Percentiles rank a stretch among this genome's conserved stretches.
These are phyloP conservation scores for Cystobasidium pallidum DNA, from an alignment of 1,284 basidiomycete genomes.

Conservation along the genomic window DNA sequence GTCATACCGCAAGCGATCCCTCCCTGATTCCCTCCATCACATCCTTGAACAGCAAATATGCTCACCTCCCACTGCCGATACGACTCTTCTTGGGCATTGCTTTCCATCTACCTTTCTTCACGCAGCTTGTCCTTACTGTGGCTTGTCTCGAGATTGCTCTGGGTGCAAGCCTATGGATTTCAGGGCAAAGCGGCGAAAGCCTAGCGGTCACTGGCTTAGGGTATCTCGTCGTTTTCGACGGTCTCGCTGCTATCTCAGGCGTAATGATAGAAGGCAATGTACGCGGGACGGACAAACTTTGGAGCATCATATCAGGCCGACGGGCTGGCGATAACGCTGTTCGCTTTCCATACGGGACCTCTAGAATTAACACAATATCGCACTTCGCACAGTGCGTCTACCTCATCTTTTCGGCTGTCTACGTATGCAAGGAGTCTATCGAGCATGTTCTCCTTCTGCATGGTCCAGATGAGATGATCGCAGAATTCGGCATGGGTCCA, in stretches of 20 bases:
- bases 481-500: not conserved
- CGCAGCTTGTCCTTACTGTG: conserved; percentile 58
- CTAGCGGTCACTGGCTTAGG: conserved; percentile 85
- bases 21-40: conserved; percentile 45
- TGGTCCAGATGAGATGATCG: conserved; percentile 34
- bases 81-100: conserved; percentile 48
- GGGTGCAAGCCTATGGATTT: conserved; percentile 74
- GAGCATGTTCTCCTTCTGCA: conserved; percentile 71
- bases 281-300: conserved; percentile 51
- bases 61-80: conserved; percentile 51
- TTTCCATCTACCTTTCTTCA: conserved; percentile 55
- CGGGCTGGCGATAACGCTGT: conserved; percentile 52
- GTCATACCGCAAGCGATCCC: conserved; percentile 35
- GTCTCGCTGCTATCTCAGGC: conserved; percentile 64
- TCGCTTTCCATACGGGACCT: conserved; percentile 69
- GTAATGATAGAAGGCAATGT: conserved; percentile 61
- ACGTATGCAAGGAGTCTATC: conserved; percentile 89
- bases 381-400: conserved; percentile 88
- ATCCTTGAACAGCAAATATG: conserved; percentile 44
- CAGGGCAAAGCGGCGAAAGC: conserved; percentile 86
- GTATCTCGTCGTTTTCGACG: conserved; percentile 95
- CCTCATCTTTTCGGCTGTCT: conserved; percentile 85
- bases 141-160: conserved; percentile 60
- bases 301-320: conserved; percentile 41
- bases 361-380: conserved; percentile 73